Conservation (phyloP, 768 basidiomycete species). For the Trametes cinnabarina region DNA sequence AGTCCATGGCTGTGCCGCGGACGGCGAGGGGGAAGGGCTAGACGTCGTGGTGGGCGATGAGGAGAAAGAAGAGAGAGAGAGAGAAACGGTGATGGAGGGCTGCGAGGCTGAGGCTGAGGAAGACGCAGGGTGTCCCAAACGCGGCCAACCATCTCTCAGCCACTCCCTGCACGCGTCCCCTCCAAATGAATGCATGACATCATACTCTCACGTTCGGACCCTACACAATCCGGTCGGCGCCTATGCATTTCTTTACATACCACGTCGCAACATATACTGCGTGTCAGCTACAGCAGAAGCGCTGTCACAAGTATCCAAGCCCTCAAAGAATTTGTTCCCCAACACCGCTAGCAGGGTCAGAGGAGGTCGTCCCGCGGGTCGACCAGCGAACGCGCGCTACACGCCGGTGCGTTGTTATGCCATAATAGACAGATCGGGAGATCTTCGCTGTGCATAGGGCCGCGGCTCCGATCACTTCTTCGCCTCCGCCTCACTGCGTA, state of each 20-base stretch:
- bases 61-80: not conserved
- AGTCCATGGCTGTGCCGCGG: constrained; percentile 17
- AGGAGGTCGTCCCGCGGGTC: no score
- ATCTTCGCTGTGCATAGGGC: no score
- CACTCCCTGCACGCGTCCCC: not conserved
- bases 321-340: no score
- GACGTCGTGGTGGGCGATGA: constrained; percentile 1
- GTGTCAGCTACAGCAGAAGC: no score
- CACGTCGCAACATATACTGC: no score
- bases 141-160: not conserved
- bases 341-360: no score
- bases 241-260: not conserved
- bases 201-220: not conserved
- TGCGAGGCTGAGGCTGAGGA: not conserved
- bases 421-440: no score
- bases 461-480: no score
- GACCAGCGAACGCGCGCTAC: no score
- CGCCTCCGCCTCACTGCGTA: no score
- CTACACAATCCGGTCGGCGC: not conserved
- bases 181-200: constrained; percentile 4
- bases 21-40: not conserved
- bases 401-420: no score
- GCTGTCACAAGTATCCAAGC: no score
- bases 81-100: not conserved
- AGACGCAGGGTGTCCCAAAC: not conserved